Evolutionary conservation across 495 filamentous ascomycete species (phyloP).

Genomic region (Tuber brumale): DNA sequence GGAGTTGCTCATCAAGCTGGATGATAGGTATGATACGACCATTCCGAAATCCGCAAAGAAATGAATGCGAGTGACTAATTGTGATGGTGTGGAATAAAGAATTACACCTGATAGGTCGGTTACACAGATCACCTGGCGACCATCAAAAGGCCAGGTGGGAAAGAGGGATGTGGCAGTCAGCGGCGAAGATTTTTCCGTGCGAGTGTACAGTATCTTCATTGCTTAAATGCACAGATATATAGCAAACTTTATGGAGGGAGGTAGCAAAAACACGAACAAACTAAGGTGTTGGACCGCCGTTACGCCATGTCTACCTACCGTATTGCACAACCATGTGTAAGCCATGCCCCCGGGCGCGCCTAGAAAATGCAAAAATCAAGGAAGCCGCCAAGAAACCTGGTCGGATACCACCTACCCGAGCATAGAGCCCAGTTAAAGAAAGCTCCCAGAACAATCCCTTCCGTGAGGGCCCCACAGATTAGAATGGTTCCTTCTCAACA

Average conservation of each 20-base stretch:
- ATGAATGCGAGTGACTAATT: conserved; percentile 33
- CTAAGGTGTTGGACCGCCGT: background rate
- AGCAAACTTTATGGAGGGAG: background rate
- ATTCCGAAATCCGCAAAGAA: background rate
- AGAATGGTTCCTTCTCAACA: conserved; percentile 25
- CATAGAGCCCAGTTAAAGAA: background rate
- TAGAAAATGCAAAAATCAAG: background rate
- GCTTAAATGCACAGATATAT: background rate
- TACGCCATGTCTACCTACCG: background rate
- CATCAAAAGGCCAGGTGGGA: conserved; percentile 41
- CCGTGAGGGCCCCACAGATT: background rate
- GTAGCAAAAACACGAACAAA: conserved; percentile 4
- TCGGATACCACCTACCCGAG: background rate
- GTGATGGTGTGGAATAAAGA: conserved; percentile 38
- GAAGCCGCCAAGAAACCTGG: background rate
- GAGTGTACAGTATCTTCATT: conserved; percentile 58
- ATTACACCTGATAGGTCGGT: conserved; percentile 64
- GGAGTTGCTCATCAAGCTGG: conserved; percentile 45
- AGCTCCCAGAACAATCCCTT: background rate
- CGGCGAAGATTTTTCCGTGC: conserved; percentile 74
- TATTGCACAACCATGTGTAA: background rate
- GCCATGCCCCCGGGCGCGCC: background rate
- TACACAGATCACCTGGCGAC: conserved; percentile 70
- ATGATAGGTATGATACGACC: conserved; percentile 48
- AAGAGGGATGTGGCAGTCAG: conserved; percentile 62